Evolutionary conservation across 1,139 yeast species (phyloP).

Genomic region (Suhomyces bribrorum): DNA sequence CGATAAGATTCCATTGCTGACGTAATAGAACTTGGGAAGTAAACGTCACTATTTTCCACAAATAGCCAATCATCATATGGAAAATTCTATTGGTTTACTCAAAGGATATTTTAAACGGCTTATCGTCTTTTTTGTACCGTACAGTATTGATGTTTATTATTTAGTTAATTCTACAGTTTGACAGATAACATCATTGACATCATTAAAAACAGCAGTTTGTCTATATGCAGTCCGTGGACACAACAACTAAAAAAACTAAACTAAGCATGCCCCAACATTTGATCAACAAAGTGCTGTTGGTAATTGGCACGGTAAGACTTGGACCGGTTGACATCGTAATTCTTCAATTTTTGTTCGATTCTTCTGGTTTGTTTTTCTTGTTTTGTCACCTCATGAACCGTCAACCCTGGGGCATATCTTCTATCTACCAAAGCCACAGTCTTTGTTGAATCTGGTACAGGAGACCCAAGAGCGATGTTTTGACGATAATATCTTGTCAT

Average conservation of each 20-base stretch:
- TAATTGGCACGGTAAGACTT: conserved; percentile 33
- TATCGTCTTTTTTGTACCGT: not conserved
- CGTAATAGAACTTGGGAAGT: conserved; percentile 5
- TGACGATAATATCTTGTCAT: conserved; percentile 48
- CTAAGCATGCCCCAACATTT: conserved; percentile 24
- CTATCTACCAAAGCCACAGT: conserved; percentile 45
- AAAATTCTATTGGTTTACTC: not conserved
- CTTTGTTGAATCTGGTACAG: conserved; percentile 28
- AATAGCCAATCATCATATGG: not conserved
- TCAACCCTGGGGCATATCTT: conserved; percentile 43
- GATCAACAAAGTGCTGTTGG: conserved; percentile 44
- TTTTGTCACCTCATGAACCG: conserved; percentile 29
- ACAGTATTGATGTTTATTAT: no score
- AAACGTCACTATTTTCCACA: not conserved
- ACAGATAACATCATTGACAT: not conserved
- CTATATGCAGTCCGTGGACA: no score
- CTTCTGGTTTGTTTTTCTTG: conserved; percentile 37
- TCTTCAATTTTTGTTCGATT: conserved; percentile 27
- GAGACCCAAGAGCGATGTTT: conserved; percentile 30
- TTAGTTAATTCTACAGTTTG: no score
- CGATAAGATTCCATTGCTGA: conserved; percentile 15
- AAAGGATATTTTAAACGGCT: not conserved
- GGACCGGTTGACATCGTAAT: conserved; percentile 27
- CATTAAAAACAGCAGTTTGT: no score
- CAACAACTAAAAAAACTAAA: not conserved